A percentile compares a stretch with the other conserved stretches of the same genome.
Evolutionary conservation across 208 protist species (phyloP).

Genomic region (Acanthamoeba lenticulata): DNA sequence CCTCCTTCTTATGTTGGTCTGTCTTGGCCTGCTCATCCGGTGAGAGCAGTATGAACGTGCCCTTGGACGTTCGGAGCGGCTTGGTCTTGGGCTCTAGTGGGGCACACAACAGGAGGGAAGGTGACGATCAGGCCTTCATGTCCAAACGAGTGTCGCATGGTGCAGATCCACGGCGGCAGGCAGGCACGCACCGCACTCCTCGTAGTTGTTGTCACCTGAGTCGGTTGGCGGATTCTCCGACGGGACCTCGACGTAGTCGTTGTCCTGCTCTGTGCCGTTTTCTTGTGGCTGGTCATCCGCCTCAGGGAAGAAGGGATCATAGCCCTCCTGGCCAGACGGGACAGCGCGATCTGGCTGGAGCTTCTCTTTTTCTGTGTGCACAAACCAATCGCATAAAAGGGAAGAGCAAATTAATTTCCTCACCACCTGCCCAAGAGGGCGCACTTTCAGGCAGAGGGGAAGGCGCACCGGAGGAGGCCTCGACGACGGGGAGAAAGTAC

Average conservation of each 20-base stretch:
- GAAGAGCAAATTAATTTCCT: too few species aligned
- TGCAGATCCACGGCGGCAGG: too few species aligned
- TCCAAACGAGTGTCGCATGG: background rate
- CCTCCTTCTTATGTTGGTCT: background rate
- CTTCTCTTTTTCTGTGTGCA: background rate
- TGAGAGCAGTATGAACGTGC: background rate
- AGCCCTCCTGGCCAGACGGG: background rate
- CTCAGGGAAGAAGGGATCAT: background rate
- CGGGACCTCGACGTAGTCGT: background rate
- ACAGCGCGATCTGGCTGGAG: background rate
- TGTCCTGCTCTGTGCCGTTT: background rate
- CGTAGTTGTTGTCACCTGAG: background rate
- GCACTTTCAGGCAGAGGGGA: too few species aligned
- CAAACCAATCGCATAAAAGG: background rate
- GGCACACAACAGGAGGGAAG: background rate
- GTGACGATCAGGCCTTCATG: background rate
- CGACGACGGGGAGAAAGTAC: too few species aligned
- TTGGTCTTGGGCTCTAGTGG: background rate
- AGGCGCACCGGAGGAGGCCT: too few species aligned
- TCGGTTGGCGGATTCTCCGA: background rate
- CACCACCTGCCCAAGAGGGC: too few species aligned
- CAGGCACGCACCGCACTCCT: background rate
- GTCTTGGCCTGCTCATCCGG: background rate
- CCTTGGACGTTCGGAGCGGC: background rate
- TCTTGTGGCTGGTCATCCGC: background rate